Conservation (phyloP, 257 asterid species). For the Plantago elongata region DNA sequence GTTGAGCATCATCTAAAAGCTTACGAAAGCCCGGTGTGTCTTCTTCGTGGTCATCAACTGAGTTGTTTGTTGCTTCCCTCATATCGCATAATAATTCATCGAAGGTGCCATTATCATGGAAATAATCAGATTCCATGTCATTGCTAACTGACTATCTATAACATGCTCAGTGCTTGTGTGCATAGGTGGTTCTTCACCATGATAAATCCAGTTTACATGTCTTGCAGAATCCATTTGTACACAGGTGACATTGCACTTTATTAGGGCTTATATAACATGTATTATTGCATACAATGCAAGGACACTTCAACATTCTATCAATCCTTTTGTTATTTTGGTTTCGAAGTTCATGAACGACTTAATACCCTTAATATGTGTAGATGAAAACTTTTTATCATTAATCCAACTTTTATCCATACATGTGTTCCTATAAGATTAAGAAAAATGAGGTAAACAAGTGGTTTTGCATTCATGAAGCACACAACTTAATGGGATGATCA, state of each 20-base stretch:
- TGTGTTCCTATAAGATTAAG: too few species aligned
- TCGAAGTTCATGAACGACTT: too few species aligned
- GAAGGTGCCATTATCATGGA: background rate
- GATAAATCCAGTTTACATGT: background rate
- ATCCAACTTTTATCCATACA: too few species aligned
- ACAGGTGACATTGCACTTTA: background rate
- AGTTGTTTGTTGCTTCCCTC: background rate
- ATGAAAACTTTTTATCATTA: too few species aligned
- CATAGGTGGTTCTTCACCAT: background rate
- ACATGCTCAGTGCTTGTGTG: too few species aligned
- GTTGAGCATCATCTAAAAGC: background rate
- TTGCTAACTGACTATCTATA: too few species aligned
- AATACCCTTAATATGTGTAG: too few species aligned
- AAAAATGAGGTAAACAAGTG: too few species aligned
- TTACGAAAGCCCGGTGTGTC: background rate
- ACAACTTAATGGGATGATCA: too few species aligned
- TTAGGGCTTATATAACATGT: background rate
- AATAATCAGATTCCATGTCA: background rate
- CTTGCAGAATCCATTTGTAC: background rate
- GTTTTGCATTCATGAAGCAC: too few species aligned
- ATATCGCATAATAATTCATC: background rate
- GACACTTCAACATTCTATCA: too few species aligned
- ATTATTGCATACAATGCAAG: background rate
- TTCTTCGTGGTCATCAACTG: background rate
- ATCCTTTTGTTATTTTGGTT: too few species aligned